Percentiles rank a stretch among this genome's conserved stretches.
Evolutionary conservation across 768 basidiomycete genomes (phyloP).

Genomic region (Russula sp.): DNA sequence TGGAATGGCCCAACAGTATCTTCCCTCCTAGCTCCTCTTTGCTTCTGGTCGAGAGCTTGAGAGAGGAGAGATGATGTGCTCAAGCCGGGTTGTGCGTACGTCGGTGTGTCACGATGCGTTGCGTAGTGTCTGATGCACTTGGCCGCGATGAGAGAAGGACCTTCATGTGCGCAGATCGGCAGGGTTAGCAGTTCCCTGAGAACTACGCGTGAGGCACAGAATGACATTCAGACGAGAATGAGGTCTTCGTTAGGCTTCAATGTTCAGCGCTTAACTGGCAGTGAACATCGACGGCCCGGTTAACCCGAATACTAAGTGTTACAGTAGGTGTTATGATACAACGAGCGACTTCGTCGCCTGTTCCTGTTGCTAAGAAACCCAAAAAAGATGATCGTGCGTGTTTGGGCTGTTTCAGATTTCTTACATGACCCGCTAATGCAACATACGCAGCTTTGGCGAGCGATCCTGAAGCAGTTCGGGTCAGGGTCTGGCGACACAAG

Average conservation of each 20-base stretch:
- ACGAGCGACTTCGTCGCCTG: conserved; percentile 52
- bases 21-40: conserved; percentile 41
- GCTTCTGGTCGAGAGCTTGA: conserved; percentile 61
- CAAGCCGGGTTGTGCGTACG: conserved; percentile 25
- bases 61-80: conserved; percentile 54
- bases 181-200: not conserved
- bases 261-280: not conserved
- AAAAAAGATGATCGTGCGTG: conserved; percentile 63
- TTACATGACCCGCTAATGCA: not conserved
- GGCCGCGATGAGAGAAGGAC: not conserved
- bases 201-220: conserved; percentile 1
- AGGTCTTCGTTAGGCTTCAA: not conserved
- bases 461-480: conserved; percentile 66
- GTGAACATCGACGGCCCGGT: conserved; percentile 1
- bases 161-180: not conserved
- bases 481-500: conserved; percentile 90
- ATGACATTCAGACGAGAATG: conserved; percentile 9
- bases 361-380: conserved; percentile 63
- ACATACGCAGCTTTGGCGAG: conserved; percentile 43
- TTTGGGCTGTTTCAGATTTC: conserved; percentile 37
- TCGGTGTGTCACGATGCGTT: conserved; percentile 17
- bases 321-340: not conserved
- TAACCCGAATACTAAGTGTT: not conserved
- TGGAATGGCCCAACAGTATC: conserved; percentile 78
- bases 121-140: conserved; percentile 18